Evolutionary conservation across 2,329 filamentous ascomycete genomes (phyloP), one percentile per base, ranked within the genome.

Genomic region (Podosphaera aphanis): DNA sequence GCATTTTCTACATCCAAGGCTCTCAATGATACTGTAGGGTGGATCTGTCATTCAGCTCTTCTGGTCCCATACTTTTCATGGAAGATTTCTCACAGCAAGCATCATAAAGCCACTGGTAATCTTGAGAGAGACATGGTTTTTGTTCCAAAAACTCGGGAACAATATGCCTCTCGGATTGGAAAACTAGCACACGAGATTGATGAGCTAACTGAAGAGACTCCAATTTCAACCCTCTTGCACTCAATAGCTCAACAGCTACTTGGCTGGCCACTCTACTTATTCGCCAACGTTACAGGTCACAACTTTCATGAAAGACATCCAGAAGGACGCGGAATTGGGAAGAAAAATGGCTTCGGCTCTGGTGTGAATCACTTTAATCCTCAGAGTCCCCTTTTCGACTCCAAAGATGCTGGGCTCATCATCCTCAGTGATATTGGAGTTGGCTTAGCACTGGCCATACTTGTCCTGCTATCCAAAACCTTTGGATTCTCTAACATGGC

Each of bases 51-150:
- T 68, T 93, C 86, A 33, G 64, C 76, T 39, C 75, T 94, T 35
- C 70, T 94, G 47, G 88, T 98, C 43, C 90, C 90, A 19, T 98
- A 95, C 69, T 98, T 94, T 69, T 93, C 84, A 61, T 98, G 90
- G 90, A 93, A 98, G 69, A 86, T 95, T 65, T 93, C 85, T 54
- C 90, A 98, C 68, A 82, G 84, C 69, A 93, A 93, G 76, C 90
- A 98, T 70, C 90, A 98, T 81, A 95, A 95, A 74, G 85, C 86
- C 52, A 98, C 90, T 35, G 90, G 86, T 57, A 76, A 98, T 71
- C 78, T 98, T 66, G 85, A 92, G 66, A 83, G 88, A 55, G 90
- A 98, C 66, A 98, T 98, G 90, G 90, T 95, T 51, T 95, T 94
- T 62, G 71, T 95, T n/a, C 90, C 90, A 49, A 83, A 83, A 65